These are phyloP conservation scores for Globisporangium canariense DNA, from an alignment of 352 stramenopile species.

Conservation along the genomic window DNA sequence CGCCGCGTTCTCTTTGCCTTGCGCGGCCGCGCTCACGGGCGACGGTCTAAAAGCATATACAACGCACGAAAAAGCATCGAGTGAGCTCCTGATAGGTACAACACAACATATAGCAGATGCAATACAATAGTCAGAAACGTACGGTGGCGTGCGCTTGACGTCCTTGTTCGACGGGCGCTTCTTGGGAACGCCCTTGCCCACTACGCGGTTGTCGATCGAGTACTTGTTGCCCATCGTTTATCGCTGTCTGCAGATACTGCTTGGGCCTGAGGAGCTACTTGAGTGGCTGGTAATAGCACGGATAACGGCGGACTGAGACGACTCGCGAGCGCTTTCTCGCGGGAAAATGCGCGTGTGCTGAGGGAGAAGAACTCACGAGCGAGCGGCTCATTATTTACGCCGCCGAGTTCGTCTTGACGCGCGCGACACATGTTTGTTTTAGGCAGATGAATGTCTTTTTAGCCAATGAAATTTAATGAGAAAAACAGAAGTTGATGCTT, in stretches of 20 bases:
- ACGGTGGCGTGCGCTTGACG: conserved; percentile 8
- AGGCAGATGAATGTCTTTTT: neutral
- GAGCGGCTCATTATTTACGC: neutral
- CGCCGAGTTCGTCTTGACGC: neutral
- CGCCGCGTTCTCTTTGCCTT: conserved; percentile 11
- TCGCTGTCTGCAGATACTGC: neutral
- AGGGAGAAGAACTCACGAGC: neutral
- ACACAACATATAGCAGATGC: neutral
- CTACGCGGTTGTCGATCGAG: conserved; percentile 14
- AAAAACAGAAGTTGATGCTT: neutral
- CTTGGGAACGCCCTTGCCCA: conserved; percentile 11
- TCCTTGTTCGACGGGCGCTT: conserved; percentile 7
- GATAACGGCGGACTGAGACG: neutral
- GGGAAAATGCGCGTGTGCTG: neutral
- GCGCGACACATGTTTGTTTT: neutral
- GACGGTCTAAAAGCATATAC: neutral
- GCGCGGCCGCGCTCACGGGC: neutral
- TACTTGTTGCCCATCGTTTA: conserved; percentile 15
- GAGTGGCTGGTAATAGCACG: no score
- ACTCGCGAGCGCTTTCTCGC: neutral
- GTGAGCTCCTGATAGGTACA: neutral
- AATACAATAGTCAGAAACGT: neutral
- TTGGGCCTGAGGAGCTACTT: no score
- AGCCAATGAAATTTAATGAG: neutral
- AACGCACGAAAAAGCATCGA: neutral